Evolutionary conservation across 2,329 filamentous ascomycete species (phyloP).

Genomic region (Fusarium marasasianum): DNA sequence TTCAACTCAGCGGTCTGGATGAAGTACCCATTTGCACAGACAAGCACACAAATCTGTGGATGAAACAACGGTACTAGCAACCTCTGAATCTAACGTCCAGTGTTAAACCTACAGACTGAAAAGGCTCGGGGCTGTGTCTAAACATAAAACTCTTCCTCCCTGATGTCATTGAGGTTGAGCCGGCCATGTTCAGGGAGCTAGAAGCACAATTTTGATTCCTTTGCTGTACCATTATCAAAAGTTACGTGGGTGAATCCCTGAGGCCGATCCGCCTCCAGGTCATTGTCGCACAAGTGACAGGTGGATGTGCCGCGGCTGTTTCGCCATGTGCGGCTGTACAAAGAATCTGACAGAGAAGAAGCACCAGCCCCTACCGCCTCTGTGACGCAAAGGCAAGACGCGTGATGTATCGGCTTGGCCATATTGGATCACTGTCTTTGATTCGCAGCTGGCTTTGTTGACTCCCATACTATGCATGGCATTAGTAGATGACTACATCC

Average conservation of each 20-base stretch:
- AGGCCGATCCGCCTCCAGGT: conserved; percentile 26
- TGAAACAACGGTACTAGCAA: not conserved
- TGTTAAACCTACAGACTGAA: not conserved
- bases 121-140: not conserved
- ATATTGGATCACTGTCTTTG: not conserved
- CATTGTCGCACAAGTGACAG: conserved; percentile 14
- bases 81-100: not conserved
- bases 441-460: conserved; percentile 5
- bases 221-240: not conserved
- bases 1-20: conserved; percentile 3
- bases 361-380: not conserved
- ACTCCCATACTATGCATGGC: not conserved
- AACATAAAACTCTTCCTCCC: not conserved
- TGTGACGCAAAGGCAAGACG: conserved; percentile 13
- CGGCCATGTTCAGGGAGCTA: not conserved
- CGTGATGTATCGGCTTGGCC: conserved; percentile 1
- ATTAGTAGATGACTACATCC: not conserved
- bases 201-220: not conserved
- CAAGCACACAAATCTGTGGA: not conserved
- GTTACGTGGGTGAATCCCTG: conserved; percentile 20
- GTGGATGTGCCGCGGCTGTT: conserved; percentile 23
- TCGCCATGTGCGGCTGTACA: conserved; percentile 4
- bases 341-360: not conserved
- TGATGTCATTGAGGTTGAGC: not conserved
- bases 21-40: not conserved